These are phyloP conservation scores for Teunomyces panamensis DNA, from an alignment of 805 yeast genomes.

Conservation along the genomic window DNA sequence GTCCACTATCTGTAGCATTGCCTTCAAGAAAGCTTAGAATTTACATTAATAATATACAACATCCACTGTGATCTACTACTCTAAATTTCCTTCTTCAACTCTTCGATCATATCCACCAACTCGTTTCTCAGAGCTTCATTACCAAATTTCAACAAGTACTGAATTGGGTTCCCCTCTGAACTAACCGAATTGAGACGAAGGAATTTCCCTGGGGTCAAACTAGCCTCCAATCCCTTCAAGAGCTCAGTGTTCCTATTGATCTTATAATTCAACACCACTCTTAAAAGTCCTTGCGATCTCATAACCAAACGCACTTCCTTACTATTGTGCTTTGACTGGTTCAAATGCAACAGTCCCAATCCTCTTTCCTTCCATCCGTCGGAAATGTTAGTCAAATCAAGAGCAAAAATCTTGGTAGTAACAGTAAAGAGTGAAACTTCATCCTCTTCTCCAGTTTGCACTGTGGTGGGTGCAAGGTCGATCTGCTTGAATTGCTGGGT, in stretches of 20 bases:
- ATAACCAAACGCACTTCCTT: slow-evolving; percentile 69
- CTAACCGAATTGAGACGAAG: slow-evolving; percentile 70
- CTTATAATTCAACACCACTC: slow-evolving; percentile 77
- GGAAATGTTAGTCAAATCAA: slow-evolving; percentile 60
- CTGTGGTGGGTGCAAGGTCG: slow-evolving; percentile 51
- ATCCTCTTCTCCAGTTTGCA: slow-evolving; percentile 87
- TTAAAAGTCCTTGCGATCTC: slow-evolving; percentile 84
- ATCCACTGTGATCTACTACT: no score
- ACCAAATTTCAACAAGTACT: slow-evolving; percentile 76
- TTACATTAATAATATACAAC: background rate
- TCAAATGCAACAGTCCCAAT: slow-evolving; percentile 81
- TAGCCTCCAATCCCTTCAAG: slow-evolving; percentile 80
- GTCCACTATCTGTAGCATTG: slow-evolving; percentile 82
- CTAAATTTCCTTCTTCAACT: slow-evolving; percentile 18
- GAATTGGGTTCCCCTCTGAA: slow-evolving; percentile 62
- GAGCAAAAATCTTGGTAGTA: slow-evolving; percentile 74
- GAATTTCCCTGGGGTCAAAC: slow-evolving; percentile 79
- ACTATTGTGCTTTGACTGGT: slow-evolving; percentile 40
- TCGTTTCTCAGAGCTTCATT: slow-evolving; percentile 58
- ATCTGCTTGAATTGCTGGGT: slow-evolving; percentile 51
- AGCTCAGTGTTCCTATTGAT: slow-evolving; percentile 60
- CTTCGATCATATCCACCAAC: slow-evolving; percentile 50
- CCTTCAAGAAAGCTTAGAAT: slow-evolving; percentile 50
- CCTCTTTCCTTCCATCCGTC: slow-evolving; percentile 98
- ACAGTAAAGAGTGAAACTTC: slow-evolving; percentile 68